Evolutionary conservation across 345 rosid species (phyloP).

Genomic region (Aquilaria sinensis): DNA sequence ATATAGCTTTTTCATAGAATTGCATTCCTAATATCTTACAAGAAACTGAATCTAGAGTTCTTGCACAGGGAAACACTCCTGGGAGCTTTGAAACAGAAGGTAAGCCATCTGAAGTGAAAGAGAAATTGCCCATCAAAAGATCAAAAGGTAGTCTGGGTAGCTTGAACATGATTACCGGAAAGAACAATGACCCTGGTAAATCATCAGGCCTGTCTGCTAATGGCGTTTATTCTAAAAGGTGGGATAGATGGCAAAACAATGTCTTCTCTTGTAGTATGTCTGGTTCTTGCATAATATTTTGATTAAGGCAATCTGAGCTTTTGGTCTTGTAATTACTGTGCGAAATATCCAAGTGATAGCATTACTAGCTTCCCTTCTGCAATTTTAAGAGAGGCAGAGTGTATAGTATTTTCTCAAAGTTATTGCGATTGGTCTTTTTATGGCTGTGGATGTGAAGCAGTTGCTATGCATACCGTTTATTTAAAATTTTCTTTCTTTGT

Average conservation of each 20-base stretch:
- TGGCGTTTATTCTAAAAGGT: constrained; percentile 89
- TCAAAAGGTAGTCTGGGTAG: constrained; percentile 98
- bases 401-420: too few relatives aligned
- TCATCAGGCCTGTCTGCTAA: constrained; percentile 69
- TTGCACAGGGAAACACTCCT: constrained; percentile 67
- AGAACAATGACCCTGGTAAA: constrained; percentile 66
- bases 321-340: background rate
- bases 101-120: constrained; percentile 79
- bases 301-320: background rate
- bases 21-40: constrained; percentile 10
- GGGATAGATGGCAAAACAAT: constrained; percentile 10
- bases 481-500: too few relatives aligned
- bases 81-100: constrained; percentile 66
- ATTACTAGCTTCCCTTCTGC: background rate
- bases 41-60: constrained; percentile 16
- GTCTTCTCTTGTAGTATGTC: background rate
- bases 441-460: too few relatives aligned
- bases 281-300: background rate
- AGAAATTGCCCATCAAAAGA: constrained; percentile 95
- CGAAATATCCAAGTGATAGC: background rate
- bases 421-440: too few relatives aligned
- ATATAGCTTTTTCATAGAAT: constrained; percentile 10
- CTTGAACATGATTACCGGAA: constrained; percentile 86
- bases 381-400: too few relatives aligned
- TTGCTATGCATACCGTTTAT: too few relatives aligned